phyloP scores from a whole-genome alignment of 306 rosid species.

The Quercus rubra region DNA sequence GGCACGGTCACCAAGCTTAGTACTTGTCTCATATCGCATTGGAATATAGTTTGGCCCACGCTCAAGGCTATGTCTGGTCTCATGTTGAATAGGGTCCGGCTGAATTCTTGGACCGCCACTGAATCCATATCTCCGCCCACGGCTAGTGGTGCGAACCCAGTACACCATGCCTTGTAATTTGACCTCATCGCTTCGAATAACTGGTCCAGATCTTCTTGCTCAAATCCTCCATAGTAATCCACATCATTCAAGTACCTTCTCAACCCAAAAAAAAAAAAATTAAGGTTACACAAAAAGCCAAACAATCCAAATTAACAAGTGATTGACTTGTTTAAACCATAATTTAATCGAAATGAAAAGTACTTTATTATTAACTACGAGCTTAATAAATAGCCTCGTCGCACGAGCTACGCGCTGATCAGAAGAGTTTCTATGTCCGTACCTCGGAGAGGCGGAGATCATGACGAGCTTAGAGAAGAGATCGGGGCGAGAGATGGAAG shows the following conservation, averaged over 20 bases:
- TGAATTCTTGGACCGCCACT: conserved; percentile 79
- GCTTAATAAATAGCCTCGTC: too few relatives aligned
- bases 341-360: background rate
- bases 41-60: conserved; percentile 60
- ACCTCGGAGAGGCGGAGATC: conserved; percentile 73
- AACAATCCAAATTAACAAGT: background rate
- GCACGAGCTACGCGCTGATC: too few relatives aligned
- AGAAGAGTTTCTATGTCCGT: background rate
- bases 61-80: conserved; percentile 78
- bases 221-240: conserved; percentile 82
- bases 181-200: conserved; percentile 60
- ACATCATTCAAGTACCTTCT: conserved; percentile 68
- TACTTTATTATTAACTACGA: background rate
- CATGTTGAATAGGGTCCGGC: conserved; percentile 88
- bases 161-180: conserved; percentile 87
- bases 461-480: conserved; percentile 60
- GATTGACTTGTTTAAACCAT: background rate
- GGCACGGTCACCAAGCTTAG: conserved; percentile 50
- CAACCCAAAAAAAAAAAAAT: background rate
- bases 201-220: conserved; percentile 66
- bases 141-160: conserved; percentile 71
- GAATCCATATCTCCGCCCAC: conserved; percentile 93
- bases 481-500: conserved; percentile 68
- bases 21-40: conserved; percentile 63
- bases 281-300: background rate